Evolutionary conservation across 768 basidiomycete genomes (phyloP), one percentile per base, ranked within the genome.

Genomic region (Ramaria sp.): DNA sequence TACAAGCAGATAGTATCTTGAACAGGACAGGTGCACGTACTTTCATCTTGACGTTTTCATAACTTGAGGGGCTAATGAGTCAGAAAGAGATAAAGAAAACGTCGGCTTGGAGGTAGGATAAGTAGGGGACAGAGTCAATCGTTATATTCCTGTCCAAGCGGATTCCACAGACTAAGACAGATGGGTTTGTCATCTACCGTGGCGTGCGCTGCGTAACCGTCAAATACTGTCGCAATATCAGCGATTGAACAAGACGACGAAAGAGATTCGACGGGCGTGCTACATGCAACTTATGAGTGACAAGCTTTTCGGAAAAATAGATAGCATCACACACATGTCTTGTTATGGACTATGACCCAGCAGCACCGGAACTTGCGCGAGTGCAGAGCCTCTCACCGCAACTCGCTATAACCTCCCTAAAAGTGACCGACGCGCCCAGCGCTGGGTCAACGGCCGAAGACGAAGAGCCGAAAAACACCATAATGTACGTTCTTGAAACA

Each of bases 11-110:
- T 5, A 19, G 24, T 49, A 7, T 22, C 5, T 49, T 33, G 15
- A 19, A 17, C 43, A 43, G 43, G 45, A 47, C 53, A 33, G 49
- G 45, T 15, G 22, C 11, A 41, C 83, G 52, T 65, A 89, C 95
- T 81, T 97, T 97, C 62, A 93, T 96, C 72, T 88, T 83, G 62
- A 98, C 95, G 77, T 99, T 99, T 73, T 99, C 95, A 69, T 92
- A 98, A 72, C 89, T 92, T 22, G 96, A 94, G 37, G 96, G 96
- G 67, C 89, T 91, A 68, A 97, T 95, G 60, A 99, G 81, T 50
- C 92, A 95, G 77, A 99, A 99, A 72, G 96, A 99, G 69, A 99
- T 94, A 72, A 99, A 78, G 77, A 99, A 99, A 59, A 99, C 93
- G 70, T 99, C 95, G 43, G 96, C 98, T 73, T 98, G 96, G 27